Percentiles rank a stretch among this genome's conserved stretches.
Conservation (phyloP, 2,329 filamentous ascomycete genomes). For the Neofusicoccum cordaticola region DNA sequence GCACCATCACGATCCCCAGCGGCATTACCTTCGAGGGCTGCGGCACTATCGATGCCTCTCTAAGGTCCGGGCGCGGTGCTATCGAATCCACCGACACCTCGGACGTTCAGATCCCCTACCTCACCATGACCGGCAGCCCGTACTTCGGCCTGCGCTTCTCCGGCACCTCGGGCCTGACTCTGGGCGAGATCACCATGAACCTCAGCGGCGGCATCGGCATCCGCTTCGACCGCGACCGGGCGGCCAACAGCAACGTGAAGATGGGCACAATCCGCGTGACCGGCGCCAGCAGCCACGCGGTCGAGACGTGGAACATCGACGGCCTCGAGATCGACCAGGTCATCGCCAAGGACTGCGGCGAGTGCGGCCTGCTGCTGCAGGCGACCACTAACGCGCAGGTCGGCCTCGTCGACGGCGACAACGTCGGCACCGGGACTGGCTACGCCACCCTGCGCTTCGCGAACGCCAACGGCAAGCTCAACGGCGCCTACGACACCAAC, state of each 20-base stretch:
- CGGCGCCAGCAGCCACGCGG: slow-evolving; percentile 55
- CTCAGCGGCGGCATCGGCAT: slow-evolving; percentile 55
- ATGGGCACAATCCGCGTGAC: slow-evolving; percentile 54
- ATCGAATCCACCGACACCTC: slow-evolving; percentile 52
- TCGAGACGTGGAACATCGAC: slow-evolving; percentile 61
- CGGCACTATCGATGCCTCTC: slow-evolving; percentile 52
- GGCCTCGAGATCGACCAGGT: slow-evolving; percentile 52
- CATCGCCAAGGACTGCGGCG: slow-evolving; percentile 54
- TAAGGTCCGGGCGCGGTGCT: slow-evolving; percentile 47
- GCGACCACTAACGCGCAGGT: slow-evolving; percentile 53
- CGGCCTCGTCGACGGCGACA: slow-evolving; percentile 56
- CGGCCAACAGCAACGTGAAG: slow-evolving; percentile 52
- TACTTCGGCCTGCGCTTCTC: slow-evolving; percentile 59
- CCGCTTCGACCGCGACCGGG: slow-evolving; percentile 56
- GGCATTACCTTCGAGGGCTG: slow-evolving; percentile 60
- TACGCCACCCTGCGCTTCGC: slow-evolving; percentile 59
- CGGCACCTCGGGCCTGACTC: slow-evolving; percentile 47
- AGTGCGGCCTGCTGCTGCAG: slow-evolving; percentile 58
- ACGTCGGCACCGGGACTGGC: slow-evolving; percentile 52
- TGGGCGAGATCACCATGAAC: slow-evolving; percentile 56
- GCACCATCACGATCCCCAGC: slow-evolving; percentile 50
- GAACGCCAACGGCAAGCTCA: slow-evolving; percentile 53
- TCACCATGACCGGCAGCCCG: slow-evolving; percentile 57
- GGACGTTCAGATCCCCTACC: slow-evolving; percentile 54
- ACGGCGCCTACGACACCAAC: slow-evolving; percentile 53